These are phyloP conservation scores for Linaria vulgaris DNA, from an alignment of 257 asterid species.

Conservation along the genomic window DNA sequence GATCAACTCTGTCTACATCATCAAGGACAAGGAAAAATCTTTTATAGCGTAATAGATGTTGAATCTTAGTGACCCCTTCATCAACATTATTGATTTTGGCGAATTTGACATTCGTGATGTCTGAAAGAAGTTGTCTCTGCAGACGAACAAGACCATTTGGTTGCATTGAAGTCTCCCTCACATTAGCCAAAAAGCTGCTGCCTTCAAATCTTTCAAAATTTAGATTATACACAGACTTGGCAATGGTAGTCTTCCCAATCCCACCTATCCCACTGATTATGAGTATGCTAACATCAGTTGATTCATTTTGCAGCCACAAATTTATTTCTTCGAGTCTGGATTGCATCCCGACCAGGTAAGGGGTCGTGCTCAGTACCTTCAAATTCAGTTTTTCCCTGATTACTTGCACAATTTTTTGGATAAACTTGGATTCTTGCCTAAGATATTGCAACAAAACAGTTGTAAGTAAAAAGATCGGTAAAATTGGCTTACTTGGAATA, in stretches of 20 bases:
- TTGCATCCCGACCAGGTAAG: conserved; percentile 20
- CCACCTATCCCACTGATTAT: conserved; percentile 25
- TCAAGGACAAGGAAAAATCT: conserved; percentile 25
- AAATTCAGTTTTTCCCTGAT: conserved; percentile 14
- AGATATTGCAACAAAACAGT: no score
- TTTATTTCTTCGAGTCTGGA: conserved; percentile 19
- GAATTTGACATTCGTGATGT: conserved; percentile 1
- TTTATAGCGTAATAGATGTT: conserved; percentile 1
- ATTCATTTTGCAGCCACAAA: conserved; percentile 17
- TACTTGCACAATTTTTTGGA: conserved; percentile 24
- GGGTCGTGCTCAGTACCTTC: background rate
- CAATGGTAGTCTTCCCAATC: background rate
- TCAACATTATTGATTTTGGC: conserved; percentile 4
- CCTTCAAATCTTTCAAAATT: conserved; percentile 22
- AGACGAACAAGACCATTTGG: conserved; percentile 17
- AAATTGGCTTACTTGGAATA: no score
- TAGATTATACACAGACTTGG: conserved; percentile 9
- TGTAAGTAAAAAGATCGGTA: no score
- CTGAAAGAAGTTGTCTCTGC: conserved; percentile 25
- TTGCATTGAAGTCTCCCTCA: conserved; percentile 9
- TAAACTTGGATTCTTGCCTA: conserved; percentile 27
- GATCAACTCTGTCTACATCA: conserved; percentile 23
- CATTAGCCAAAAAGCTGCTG: conserved; percentile 26
- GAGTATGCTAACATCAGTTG: conserved; percentile 13
- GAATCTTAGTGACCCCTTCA: conserved; percentile 20